These are phyloP conservation scores for Hypoxylon subgilvum DNA, from an alignment of 495 filamentous ascomycete species.

Conservation along the genomic window DNA sequence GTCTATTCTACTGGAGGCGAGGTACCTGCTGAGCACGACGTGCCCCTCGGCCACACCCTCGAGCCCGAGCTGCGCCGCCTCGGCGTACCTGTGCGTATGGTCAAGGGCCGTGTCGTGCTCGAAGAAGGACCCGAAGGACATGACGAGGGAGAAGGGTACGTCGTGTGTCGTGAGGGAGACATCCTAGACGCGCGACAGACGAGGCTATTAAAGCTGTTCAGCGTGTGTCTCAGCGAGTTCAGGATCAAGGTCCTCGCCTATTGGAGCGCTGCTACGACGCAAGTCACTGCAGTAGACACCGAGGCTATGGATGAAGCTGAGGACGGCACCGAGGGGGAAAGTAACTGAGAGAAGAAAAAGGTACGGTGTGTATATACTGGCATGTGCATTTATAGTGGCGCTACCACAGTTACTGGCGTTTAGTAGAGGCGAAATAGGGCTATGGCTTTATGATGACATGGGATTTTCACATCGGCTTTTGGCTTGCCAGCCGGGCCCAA, in stretches of 20 bases:
- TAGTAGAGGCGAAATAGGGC: conserved; percentile 27
- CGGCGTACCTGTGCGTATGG: conserved; percentile 84
- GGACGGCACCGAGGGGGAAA: conserved; percentile 37
- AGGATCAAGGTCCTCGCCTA: conserved; percentile 76
- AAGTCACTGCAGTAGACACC: conserved; percentile 60
- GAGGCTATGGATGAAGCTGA: conserved; percentile 33
- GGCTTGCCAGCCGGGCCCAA: not conserved
- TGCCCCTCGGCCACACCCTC: conserved; percentile 81
- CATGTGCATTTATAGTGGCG: conserved; percentile 43
- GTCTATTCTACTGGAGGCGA: conserved; percentile 79
- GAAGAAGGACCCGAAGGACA: conserved; percentile 58
- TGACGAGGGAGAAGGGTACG: conserved; percentile 56
- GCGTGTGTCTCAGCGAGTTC: conserved; percentile 87
- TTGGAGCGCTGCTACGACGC: conserved; percentile 65
- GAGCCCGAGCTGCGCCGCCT: conserved; percentile 87
- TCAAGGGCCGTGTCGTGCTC: conserved; percentile 85
- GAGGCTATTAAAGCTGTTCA: conserved; percentile 90
- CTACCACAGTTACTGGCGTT: conserved; percentile 46
- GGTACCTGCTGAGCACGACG: conserved; percentile 77
- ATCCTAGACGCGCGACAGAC: conserved; percentile 87
- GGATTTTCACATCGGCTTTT: not conserved
- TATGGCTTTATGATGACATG: too few species aligned
- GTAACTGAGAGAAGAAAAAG: not conserved
- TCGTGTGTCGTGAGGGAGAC: conserved; percentile 81
- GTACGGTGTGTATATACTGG: conserved; percentile 16